Conservation (phyloP, 495 filamentous ascomycete genomes). For the Penicillium flavigenum region DNA sequence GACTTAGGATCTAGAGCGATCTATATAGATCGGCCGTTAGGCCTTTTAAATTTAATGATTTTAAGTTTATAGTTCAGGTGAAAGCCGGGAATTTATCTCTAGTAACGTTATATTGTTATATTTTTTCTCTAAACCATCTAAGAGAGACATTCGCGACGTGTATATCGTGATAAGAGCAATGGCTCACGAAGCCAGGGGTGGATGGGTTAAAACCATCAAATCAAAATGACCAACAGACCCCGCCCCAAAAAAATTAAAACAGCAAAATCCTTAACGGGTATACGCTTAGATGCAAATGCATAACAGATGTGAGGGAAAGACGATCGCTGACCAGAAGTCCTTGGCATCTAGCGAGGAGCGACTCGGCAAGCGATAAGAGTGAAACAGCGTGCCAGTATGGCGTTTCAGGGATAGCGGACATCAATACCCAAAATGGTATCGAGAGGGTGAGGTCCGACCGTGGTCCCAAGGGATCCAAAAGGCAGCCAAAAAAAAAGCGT, state of each 20-base stretch:
- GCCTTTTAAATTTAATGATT: neutral
- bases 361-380: neutral
- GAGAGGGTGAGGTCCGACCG: constrained; percentile 4
- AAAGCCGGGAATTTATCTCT: neutral
- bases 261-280: constrained; percentile 22
- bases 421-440: neutral
- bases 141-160: neutral
- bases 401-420: neutral
- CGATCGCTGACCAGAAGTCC: neutral
- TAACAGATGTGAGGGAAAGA: constrained; percentile 3
- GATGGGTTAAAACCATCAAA: constrained; percentile 2
- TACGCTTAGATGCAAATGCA: constrained; percentile 37
- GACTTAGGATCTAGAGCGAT: neutral
- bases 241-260: constrained; percentile 14
- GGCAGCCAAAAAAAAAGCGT: neutral
- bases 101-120: neutral
- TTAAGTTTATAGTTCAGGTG: neutral
- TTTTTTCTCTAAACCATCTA: constrained; percentile 1
- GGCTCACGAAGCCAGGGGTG: neutral
- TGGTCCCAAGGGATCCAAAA: constrained; percentile 5
- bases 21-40: neutral
- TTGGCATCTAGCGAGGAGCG: constrained; percentile 2
- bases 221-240: constrained; percentile 2
- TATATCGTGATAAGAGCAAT: neutral
- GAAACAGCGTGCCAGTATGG: neutral